phyloP scores from a whole-genome alignment of 768 basidiomycete genomes.

The Mrakia gelida region DNA sequence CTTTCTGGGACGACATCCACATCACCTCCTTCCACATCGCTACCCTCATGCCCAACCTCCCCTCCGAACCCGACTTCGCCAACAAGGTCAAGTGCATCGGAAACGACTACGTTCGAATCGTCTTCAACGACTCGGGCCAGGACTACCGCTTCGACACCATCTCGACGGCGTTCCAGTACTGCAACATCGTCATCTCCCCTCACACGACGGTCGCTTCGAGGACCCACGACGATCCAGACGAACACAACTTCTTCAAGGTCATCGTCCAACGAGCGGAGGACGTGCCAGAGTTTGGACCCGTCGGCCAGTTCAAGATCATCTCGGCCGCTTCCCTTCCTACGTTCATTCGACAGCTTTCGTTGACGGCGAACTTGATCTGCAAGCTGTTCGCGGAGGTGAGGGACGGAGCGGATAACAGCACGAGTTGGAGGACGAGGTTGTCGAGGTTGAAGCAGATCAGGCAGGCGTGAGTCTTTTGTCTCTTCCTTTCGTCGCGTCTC shows the following conservation, averaged over 20 bases:
- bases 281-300: constrained; percentile 90
- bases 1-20: constrained; percentile 98
- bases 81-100: constrained; percentile 95
- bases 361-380: constrained; percentile 85
- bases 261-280: constrained; percentile 79
- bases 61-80: constrained; percentile 47
- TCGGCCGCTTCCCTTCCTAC: constrained; percentile 79
- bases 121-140: constrained; percentile 95
- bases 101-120: constrained; percentile 90
- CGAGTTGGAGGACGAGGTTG: constrained; percentile 80
- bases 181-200: constrained; percentile 95
- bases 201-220: constrained; percentile 49
- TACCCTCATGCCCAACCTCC: constrained; percentile 84
- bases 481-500: neutral
- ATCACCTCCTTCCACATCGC: constrained; percentile 94
- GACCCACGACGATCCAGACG: constrained; percentile 53
- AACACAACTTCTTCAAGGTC: constrained; percentile 94
- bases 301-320: constrained; percentile 90
- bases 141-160: constrained; percentile 86
- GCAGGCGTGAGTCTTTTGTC: constrained; percentile 3
- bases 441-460: constrained; percentile 59
- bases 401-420: constrained; percentile 67
- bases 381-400: constrained; percentile 71
- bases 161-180: constrained; percentile 87
- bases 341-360: constrained; percentile 80